Percentiles rank a stretch among this genome's conserved stretches.
phyloP scores from a whole-genome alignment of 2,329 filamentous ascomycete genomes.

The Verticillium klebahnii region DNA sequence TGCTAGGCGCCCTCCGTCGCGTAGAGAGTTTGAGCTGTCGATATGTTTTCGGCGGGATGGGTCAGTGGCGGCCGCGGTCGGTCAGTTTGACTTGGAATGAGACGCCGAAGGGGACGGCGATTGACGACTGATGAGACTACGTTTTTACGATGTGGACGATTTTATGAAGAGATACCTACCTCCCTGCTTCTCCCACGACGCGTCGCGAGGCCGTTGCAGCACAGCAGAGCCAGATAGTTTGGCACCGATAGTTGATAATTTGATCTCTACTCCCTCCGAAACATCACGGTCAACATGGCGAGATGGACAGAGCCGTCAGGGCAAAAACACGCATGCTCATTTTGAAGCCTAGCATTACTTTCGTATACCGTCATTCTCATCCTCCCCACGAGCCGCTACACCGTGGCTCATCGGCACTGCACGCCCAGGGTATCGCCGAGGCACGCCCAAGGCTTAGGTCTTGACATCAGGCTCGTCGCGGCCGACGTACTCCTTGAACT shows the following conservation, averaged over 20 bases:
- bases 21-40: no score
- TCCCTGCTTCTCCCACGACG: neutral
- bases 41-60: no score
- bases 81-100: no score
- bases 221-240: no score
- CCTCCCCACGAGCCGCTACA: neutral
- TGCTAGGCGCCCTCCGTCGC: neutral
- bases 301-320: neutral
- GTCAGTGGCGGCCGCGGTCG: no score
- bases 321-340: neutral
- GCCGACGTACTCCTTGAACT: conserved; percentile 91
- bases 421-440: neutral
- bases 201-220: neutral
- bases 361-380: neutral
- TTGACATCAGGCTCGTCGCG: conserved; percentile 93
- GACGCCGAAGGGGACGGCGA: neutral
- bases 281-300: neutral
- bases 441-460: conserved; percentile 55
- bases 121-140: neutral
- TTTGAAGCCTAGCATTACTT: neutral
- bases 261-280: neutral
- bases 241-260: neutral
- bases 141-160: neutral
- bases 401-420: neutral
- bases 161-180: neutral